Conservation (phyloP, 306 rosid genomes). For the Cicer pinnatifidum region DNA sequence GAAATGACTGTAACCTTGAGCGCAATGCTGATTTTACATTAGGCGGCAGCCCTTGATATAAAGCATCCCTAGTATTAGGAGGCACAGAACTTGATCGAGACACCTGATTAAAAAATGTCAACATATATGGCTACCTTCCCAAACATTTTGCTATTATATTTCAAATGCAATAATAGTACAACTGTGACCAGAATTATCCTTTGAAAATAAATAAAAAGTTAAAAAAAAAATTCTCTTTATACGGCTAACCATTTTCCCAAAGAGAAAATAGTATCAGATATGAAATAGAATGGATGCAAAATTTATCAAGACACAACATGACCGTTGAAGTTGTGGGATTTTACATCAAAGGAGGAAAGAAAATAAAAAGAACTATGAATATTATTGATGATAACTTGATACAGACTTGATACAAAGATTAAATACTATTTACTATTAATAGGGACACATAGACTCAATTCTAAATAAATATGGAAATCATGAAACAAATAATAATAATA, state of each 20-base stretch:
- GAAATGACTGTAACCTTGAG: conserved; percentile 76
- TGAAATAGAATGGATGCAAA: conserved; percentile 17
- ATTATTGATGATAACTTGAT: no score
- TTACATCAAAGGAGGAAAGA: no score
- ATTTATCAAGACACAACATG: background rate
- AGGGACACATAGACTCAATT: no score
- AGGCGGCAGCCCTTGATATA: conserved; percentile 96
- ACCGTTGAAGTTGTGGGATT: no score
- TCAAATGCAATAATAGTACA: conserved; percentile 22
- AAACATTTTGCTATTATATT: conserved; percentile 7
- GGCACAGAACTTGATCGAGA: conserved; percentile 96
- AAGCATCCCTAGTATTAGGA: conserved; percentile 91
- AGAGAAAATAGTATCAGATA: background rate
- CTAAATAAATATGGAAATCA: no score
- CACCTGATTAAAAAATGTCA: conserved; percentile 66
- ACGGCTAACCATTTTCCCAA: conserved; percentile 5
- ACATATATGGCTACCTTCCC: conserved; percentile 33
- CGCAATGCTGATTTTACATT: conserved; percentile 84
- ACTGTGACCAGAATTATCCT: conserved; percentile 9
- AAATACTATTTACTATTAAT: no score
- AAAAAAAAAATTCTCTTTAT: background rate
- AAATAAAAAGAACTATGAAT: no score
- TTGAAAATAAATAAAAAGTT: background rate
- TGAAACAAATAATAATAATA: no score
- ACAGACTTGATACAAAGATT: no score